A percentile compares a stretch with the other conserved stretches of the same genome.
These are phyloP conservation scores for Scheffersomyces parashehatae DNA, from an alignment of 1,139 yeast species.

Conservation along the genomic window DNA sequence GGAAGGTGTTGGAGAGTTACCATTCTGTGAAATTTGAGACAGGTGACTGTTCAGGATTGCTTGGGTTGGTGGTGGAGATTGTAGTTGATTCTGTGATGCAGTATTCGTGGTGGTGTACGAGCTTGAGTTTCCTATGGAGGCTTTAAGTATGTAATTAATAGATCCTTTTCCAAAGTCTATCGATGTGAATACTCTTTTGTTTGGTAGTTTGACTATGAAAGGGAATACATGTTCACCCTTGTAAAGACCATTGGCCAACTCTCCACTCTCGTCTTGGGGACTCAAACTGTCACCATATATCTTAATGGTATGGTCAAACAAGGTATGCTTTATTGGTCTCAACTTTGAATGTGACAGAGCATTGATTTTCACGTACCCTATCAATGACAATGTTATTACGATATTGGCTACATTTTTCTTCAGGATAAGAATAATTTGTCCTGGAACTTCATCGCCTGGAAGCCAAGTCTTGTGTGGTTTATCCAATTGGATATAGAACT, in stretches of 20 bases:
- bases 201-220: constrained; percentile 76
- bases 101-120: constrained; percentile 5
- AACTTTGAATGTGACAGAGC: constrained; percentile 52
- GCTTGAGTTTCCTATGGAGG: constrained; percentile 45
- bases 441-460: constrained; percentile 71
- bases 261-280: constrained; percentile 11
- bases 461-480: constrained; percentile 70
- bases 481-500: constrained; percentile 67
- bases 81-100: background rate
- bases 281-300: constrained; percentile 56
- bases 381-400: constrained; percentile 51
- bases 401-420: constrained; percentile 58
- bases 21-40: background rate
- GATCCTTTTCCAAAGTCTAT: constrained; percentile 85
- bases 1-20: constrained; percentile 9
- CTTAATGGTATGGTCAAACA: constrained; percentile 65
- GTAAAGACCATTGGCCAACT: constrained; percentile 50
- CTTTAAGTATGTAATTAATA: constrained; percentile 65
- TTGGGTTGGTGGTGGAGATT: constrained; percentile 4
- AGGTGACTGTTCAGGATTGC: background rate
- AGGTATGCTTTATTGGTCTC: constrained; percentile 49
- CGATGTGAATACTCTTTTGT: constrained; percentile 68
- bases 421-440: constrained; percentile 58
- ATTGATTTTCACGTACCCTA: constrained; percentile 59
- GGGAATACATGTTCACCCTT: constrained; percentile 90